phyloP scores from a whole-genome alignment of 2,329 filamentous ascomycete species.

The Dactylonectria estremocensis region DNA sequence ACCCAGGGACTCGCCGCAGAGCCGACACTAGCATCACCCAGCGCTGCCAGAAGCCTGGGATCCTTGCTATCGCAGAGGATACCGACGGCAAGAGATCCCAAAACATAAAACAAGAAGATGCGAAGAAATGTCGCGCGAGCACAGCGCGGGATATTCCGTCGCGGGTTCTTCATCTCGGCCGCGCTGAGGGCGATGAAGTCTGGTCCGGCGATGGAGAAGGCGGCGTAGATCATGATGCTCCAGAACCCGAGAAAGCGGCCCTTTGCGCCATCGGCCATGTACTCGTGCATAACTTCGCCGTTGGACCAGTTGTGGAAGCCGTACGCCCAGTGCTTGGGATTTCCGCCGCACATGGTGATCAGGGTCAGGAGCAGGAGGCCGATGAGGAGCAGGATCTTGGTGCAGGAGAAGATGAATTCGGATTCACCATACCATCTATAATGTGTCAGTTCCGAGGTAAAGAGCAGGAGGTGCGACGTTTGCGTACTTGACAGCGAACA shows the following conservation, averaged over 20 bases:
- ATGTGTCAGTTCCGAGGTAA: background rate
- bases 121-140: constrained; percentile 67
- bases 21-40: background rate
- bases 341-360: constrained; percentile 76
- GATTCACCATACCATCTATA: constrained; percentile 7
- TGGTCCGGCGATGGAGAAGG: constrained; percentile 5
- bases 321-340: constrained; percentile 68
- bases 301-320: constrained; percentile 7
- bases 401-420: constrained; percentile 5
- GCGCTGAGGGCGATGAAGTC: constrained; percentile 3
- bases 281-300: background rate
- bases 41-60: background rate
- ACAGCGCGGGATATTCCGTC: constrained; percentile 31
- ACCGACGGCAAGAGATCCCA: constrained; percentile 2
- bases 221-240: background rate
- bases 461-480: background rate
- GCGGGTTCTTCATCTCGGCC: constrained; percentile 6
- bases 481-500: constrained; percentile 56
- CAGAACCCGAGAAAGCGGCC: constrained; percentile 6
- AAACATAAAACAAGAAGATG: constrained; percentile 59
- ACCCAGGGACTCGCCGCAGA: constrained; percentile 72
- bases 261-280: background rate
- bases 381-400: constrained; percentile 48
- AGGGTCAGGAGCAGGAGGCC: constrained; percentile 74
- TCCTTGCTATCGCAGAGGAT: constrained; percentile 17